These are phyloP conservation scores for Phaeotremella fagi DNA, from an alignment of 768 basidiomycete genomes.

Conservation along the genomic window DNA sequence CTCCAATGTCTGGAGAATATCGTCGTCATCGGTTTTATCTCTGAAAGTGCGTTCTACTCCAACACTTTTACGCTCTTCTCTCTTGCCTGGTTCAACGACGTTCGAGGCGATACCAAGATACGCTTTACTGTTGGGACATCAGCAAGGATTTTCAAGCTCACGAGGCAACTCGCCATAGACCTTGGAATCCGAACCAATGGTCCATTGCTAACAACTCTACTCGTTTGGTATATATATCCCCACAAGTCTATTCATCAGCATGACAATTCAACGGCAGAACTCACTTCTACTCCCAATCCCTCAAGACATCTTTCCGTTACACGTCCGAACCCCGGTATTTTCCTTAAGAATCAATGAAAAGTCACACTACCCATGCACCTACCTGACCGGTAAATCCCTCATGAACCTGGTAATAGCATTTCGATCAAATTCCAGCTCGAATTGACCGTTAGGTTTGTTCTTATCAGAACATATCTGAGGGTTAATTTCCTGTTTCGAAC, in stretches of 20 bases:
- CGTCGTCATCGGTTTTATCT: constrained; percentile 60
- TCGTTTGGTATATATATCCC: constrained; percentile 76
- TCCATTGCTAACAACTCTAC: constrained; percentile 74
- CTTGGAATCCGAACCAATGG: constrained; percentile 73
- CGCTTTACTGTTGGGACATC: constrained; percentile 49
- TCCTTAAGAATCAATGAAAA: constrained; percentile 5
- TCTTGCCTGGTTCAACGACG: constrained; percentile 63
- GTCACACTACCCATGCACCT: not conserved
- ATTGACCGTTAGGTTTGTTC: constrained; percentile 96
- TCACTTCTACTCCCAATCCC: constrained; percentile 76
- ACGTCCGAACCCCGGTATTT: constrained; percentile 79
- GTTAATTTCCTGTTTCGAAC: not conserved
- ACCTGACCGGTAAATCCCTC: constrained; percentile 68
- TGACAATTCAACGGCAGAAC: constrained; percentile 6
- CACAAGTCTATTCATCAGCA: constrained; percentile 62
- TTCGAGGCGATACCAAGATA: constrained; percentile 86
- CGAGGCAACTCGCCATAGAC: constrained; percentile 55
- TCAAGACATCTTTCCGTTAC: constrained; percentile 85
- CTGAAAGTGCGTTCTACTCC: constrained; percentile 85
- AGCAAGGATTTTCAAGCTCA: not conserved
- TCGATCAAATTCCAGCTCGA: constrained; percentile 63
- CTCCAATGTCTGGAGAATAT: constrained; percentile 70
- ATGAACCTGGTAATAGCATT: constrained; percentile 69
- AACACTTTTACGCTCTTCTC: constrained; percentile 86
- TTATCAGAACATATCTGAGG: constrained; percentile 85